Conservation (phyloP, 2,329 filamentous ascomycete species). For the Acephala macrosclerotiorum region DNA sequence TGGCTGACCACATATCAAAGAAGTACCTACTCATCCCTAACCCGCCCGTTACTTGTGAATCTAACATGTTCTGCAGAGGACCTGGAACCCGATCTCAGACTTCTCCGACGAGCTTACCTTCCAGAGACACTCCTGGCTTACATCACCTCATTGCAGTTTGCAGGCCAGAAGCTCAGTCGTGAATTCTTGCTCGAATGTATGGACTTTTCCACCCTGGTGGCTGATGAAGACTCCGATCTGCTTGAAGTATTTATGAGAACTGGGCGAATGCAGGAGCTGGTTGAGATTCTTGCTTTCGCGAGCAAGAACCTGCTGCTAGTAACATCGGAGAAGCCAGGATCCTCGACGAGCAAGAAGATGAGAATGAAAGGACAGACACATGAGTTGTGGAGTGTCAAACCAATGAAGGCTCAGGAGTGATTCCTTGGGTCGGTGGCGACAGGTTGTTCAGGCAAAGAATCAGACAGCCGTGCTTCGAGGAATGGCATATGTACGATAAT, state of each 20-base stretch:
- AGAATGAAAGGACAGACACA: constrained; percentile 68
- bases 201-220: constrained; percentile 81
- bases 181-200: constrained; percentile 84
- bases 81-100: constrained; percentile 67
- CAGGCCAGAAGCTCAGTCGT: constrained; percentile 75
- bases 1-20: constrained; percentile 59
- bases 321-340: constrained; percentile 57
- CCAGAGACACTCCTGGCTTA: constrained; percentile 88
- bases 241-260: constrained; percentile 69
- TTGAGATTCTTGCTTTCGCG: constrained; percentile 71
- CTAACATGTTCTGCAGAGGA: constrained; percentile 34
- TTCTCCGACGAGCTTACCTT: constrained; percentile 79
- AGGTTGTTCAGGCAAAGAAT: neutral
- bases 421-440: neutral
- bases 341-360: constrained; percentile 63
- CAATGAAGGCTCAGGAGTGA: neutral
- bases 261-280: constrained; percentile 76
- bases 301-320: constrained; percentile 51
- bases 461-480: neutral
- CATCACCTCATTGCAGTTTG: constrained; percentile 80
- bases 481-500: neutral
- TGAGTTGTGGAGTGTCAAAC: constrained; percentile 60
- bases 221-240: constrained; percentile 73
- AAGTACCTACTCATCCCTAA: constrained; percentile 24
- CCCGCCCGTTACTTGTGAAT: constrained; percentile 15